A percentile compares a stretch with the other conserved stretches of the same genome.
Evolutionary conservation across 2,329 filamentous ascomycete species (phyloP).

Genomic region (Triangularia setosa): DNA sequence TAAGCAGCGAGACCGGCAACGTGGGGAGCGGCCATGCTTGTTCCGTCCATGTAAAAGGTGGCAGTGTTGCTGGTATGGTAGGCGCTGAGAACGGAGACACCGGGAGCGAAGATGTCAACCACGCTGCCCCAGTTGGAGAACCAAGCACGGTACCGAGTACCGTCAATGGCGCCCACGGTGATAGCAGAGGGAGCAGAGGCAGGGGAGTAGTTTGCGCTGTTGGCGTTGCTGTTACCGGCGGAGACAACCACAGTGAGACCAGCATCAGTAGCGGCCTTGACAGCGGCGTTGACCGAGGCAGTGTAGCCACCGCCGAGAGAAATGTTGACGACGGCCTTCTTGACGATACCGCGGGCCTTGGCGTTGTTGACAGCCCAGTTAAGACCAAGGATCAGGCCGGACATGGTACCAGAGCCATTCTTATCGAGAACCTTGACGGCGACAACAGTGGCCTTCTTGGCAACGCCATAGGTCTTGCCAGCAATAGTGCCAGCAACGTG

Average conservation of each 20-base stretch:
- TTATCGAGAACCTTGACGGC: constrained; percentile 31
- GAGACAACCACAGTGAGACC: constrained; percentile 41
- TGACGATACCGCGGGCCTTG: constrained; percentile 25
- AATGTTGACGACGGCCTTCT: constrained; percentile 30
- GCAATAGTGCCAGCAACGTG: constrained; percentile 33
- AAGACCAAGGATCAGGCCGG: constrained; percentile 31
- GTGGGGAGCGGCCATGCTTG: constrained; percentile 60
- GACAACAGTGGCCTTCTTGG: constrained; percentile 30
- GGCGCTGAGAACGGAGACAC: constrained; percentile 40
- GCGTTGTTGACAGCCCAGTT: constrained; percentile 37
- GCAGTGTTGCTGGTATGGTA: constrained; percentile 28
- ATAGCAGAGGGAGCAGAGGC: constrained; percentile 37
- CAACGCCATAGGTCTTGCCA: constrained; percentile 31
- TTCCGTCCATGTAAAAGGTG: constrained; percentile 50
- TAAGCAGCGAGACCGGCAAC: constrained; percentile 48
- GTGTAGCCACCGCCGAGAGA: constrained; percentile 39
- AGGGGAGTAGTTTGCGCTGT: constrained; percentile 32
- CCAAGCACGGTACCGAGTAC: constrained; percentile 31
- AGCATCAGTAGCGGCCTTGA: constrained; percentile 31
- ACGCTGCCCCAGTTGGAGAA: constrained; percentile 45
- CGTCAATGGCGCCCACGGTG: constrained; percentile 39
- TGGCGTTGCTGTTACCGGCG: constrained; percentile 37
- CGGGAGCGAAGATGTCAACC: constrained; percentile 45
- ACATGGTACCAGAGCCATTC: constrained; percentile 16
- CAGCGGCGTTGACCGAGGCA: constrained; percentile 35